These are phyloP conservation scores for Saccharata proteae DNA, from an alignment of 2,329 filamentous ascomycete species.

Conservation along the genomic window DNA sequence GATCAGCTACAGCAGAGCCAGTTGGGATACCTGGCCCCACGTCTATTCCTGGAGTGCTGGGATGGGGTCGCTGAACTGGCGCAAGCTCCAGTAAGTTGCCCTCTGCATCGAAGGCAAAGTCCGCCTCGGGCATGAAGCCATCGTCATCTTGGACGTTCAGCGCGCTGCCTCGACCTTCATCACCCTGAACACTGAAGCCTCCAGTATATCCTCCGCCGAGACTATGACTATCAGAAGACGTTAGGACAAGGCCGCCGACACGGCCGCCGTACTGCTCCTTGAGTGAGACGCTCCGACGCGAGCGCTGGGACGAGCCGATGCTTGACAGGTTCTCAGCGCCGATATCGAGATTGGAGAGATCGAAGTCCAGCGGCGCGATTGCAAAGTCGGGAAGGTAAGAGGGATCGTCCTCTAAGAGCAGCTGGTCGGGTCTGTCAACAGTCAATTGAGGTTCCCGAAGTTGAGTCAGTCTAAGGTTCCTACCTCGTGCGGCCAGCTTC, in stretches of 20 bases:
- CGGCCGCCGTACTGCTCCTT: constrained; percentile 4
- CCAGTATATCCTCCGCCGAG: constrained; percentile 18
- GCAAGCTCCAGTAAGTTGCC: constrained; percentile 44
- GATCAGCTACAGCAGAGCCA: constrained; percentile 25
- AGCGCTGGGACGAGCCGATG: constrained; percentile 1
- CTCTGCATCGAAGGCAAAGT: constrained; percentile 50
- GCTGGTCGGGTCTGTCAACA: constrained; percentile 52
- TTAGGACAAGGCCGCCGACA: constrained; percentile 31
- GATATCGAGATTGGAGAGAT: constrained; percentile 33
- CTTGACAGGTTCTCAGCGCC: constrained; percentile 16
- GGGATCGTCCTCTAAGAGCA: constrained; percentile 72
- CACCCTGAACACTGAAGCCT: constrained; percentile 29
- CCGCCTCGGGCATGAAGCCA: constrained; percentile 37
- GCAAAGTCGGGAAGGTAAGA: constrained; percentile 58
- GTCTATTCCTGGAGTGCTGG: constrained; percentile 11
- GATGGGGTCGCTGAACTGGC: constrained; percentile 8
- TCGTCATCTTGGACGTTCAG: constrained; percentile 22
- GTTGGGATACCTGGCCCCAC: constrained; percentile 12
- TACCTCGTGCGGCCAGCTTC: constrained; percentile 63
- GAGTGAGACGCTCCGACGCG: constrained; percentile 1
- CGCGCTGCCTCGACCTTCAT: constrained; percentile 22
- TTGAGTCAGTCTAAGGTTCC: constrained; percentile 13
- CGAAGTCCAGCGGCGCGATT: constrained; percentile 47
- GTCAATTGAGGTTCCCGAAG: background rate
- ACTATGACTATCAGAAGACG: constrained; percentile 34